Conservation (phyloP, 139 green algal genomes). For the Chlamydomonas eustigma region DNA sequence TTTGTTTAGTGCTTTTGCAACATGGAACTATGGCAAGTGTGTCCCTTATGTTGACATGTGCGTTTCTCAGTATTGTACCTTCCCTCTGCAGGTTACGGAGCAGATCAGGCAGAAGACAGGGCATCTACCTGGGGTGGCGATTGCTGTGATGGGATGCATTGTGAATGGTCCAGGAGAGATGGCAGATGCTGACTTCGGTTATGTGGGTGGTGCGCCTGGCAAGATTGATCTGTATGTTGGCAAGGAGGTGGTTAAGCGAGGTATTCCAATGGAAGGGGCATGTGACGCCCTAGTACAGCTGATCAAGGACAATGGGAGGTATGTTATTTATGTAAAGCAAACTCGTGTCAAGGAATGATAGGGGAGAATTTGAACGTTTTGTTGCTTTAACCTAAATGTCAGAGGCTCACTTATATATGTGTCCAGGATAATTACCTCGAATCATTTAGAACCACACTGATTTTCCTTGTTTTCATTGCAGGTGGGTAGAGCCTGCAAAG, state of each 20-base stretch:
- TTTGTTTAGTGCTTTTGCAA: too few species aligned
- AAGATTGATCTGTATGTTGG: conserved; percentile 99
- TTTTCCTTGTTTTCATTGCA: neutral
- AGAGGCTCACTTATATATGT: too few species aligned
- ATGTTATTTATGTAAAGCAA: too few species aligned
- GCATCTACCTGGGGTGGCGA: conserved; percentile 93
- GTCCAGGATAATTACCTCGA: neutral
- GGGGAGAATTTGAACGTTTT: too few species aligned
- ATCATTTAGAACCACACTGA: neutral
- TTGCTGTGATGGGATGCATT: conserved; percentile 99
- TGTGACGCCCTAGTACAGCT: conserved; percentile 91
- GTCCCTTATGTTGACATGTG: too few species aligned
- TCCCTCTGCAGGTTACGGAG: conserved; percentile 71
- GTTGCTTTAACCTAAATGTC: too few species aligned
- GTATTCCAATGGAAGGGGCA: conserved; percentile 81
- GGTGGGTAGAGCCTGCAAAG: neutral
- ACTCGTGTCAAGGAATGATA: neutral
- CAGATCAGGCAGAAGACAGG: conserved; percentile 88
- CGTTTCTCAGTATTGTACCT: too few species aligned
- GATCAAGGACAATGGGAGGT: conserved; percentile 95
- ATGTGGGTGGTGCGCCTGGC: conserved; percentile 75
- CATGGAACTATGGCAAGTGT: too few species aligned
- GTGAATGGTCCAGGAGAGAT: conserved; percentile 99
- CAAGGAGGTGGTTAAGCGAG: conserved; percentile 94
- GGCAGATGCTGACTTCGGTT: conserved; percentile 98